Conservation (phyloP, 2,329 filamentous ascomycete genomes). For the Ophioceras dolichostomum region DNA sequence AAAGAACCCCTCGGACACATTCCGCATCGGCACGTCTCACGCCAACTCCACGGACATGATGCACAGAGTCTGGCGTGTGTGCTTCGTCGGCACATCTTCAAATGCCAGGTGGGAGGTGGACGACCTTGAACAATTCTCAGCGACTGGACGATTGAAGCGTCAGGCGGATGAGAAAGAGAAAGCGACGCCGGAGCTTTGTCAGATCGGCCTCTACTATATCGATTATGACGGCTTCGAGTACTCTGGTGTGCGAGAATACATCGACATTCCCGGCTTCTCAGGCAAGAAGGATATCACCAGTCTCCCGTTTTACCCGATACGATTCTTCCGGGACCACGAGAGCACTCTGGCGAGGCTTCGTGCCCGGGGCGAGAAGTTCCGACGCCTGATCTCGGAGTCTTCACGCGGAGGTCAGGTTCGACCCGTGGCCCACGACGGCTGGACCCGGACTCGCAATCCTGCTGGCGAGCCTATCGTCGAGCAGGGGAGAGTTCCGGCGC, state of each 20-base stretch:
- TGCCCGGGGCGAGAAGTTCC: too few relatives aligned
- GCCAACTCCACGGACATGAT: too few relatives aligned
- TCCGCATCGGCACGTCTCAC: constrained; percentile 1
- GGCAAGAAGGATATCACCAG: background rate
- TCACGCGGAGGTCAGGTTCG: background rate
- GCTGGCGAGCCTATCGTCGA: constrained; percentile 1
- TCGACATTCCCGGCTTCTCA: constrained; percentile 1
- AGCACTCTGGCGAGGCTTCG: background rate
- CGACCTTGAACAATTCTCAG: too few relatives aligned
- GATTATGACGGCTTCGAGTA: constrained; percentile 5
- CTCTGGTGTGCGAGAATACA: background rate
- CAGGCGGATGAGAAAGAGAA: too few relatives aligned
- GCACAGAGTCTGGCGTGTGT: too few relatives aligned
- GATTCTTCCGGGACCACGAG: background rate
- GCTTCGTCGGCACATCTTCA: too few relatives aligned
- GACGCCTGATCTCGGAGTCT: background rate
- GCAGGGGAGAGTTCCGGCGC: background rate
- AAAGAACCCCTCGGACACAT: constrained; percentile 6
- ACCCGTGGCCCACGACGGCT: constrained; percentile 1
- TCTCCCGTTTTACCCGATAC: constrained; percentile 3
- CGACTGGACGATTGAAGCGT: background rate
- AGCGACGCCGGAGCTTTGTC: too few relatives aligned
- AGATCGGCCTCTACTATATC: constrained; percentile 3
- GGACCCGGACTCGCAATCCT: constrained; percentile 1
- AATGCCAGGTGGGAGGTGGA: too few relatives aligned